These are phyloP conservation scores for Zanthoxylum bungeanum DNA, from an alignment of 345 rosid genomes.

Conservation along the genomic window DNA sequence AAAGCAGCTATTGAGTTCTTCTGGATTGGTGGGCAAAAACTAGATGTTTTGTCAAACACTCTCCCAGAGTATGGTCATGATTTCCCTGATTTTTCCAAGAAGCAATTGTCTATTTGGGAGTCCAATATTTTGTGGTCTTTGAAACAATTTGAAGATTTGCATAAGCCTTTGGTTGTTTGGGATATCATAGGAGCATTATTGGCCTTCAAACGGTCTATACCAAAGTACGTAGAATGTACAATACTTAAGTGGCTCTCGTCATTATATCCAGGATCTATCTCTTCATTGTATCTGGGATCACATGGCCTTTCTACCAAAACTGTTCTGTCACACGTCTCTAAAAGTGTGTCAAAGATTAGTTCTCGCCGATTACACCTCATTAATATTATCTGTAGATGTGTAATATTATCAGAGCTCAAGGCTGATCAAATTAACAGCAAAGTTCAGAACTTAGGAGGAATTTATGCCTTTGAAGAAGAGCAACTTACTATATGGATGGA, in stretches of 20 bases:
- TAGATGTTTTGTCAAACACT: slow-evolving; percentile 31
- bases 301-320: slow-evolving; percentile 37
- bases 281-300: slow-evolving; percentile 40
- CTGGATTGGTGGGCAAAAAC: slow-evolving; percentile 86
- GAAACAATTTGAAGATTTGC: slow-evolving; percentile 42
- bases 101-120: slow-evolving; percentile 62
- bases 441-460: slow-evolving; percentile 24
- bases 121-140: slow-evolving; percentile 67
- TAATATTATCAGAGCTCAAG: slow-evolving; percentile 53
- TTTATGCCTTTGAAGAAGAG: slow-evolving; percentile 27
- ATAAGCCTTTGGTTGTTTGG: slow-evolving; percentile 75
- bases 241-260: slow-evolving; percentile 66
- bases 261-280: slow-evolving; percentile 53
- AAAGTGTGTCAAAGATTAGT: slow-evolving; percentile 41
- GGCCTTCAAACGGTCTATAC: slow-evolving; percentile 62
- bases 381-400: slow-evolving; percentile 63
- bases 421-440: slow-evolving; percentile 54
- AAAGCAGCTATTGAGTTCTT: slow-evolving; percentile 85
- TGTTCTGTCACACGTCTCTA: slow-evolving; percentile 37
- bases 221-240: slow-evolving; percentile 51
- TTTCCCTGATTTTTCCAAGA: slow-evolving; percentile 43
- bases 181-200: slow-evolving; percentile 66
- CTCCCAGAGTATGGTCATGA: slow-evolving; percentile 29
- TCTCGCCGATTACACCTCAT: slow-evolving; percentile 76
- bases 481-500: slow-evolving; percentile 49